Evolutionary conservation across 345 rosid genomes (phyloP).

Genomic region (Eucalyptus curtisii): DNA sequence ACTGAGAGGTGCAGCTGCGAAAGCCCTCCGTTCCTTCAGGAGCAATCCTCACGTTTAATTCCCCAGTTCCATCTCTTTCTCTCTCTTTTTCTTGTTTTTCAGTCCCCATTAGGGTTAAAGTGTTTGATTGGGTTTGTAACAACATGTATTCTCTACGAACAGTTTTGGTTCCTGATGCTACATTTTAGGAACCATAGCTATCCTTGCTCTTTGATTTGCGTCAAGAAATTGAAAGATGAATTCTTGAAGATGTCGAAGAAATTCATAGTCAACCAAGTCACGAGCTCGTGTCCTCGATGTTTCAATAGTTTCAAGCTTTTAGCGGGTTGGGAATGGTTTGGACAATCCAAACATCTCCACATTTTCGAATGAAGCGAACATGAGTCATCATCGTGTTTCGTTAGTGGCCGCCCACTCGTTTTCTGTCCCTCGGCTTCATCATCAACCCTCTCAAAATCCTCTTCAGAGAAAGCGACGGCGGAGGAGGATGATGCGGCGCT

Average conservation of each 20-base stretch:
- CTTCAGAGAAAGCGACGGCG: not conserved
- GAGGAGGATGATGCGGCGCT: not conserved
- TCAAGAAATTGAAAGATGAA: not conserved
- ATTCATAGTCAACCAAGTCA: not conserved
- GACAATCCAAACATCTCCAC: not conserved
- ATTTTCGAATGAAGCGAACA: not conserved
- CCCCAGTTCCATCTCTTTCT: not conserved
- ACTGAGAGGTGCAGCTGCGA: constrained; percentile 70
- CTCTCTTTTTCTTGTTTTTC: not conserved
- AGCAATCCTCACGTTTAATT: constrained; percentile 35
- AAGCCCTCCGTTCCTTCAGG: constrained; percentile 82
- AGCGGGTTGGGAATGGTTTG: not conserved
- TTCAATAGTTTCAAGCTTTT: not conserved
- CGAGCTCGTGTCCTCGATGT: not conserved
- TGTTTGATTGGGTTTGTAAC: not conserved
- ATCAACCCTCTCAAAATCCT: not conserved
- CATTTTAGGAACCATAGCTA: not conserved
- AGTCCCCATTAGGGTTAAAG: not conserved
- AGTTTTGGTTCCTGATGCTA: not conserved
- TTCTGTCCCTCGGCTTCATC: not conserved
- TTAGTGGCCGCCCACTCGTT: not conserved
- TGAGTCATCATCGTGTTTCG: not conserved
- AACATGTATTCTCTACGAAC: not conserved
- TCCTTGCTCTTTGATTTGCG: not conserved
- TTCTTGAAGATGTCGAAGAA: not conserved